Evolutionary conservation across 306 rosid species (phyloP).

Genomic region (Rosa chinensis): DNA sequence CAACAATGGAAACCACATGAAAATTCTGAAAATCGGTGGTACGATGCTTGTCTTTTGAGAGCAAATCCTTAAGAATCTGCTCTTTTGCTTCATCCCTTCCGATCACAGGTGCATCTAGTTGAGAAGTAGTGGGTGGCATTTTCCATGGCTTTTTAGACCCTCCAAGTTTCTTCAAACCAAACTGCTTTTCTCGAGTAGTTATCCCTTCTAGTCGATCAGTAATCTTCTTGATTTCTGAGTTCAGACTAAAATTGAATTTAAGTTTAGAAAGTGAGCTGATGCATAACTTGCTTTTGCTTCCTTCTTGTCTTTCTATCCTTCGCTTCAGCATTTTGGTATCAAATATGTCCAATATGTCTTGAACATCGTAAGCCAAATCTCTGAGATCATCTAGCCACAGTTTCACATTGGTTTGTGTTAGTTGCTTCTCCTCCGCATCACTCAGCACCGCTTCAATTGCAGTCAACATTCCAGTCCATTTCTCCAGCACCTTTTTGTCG

Average conservation of each 20-base stretch:
- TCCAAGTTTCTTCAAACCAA: background rate
- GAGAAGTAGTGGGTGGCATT: no score
- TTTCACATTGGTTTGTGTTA: no score
- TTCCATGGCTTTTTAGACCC: no score
- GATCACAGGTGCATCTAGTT: no score
- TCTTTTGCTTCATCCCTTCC: background rate
- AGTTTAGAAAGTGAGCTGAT: background rate
- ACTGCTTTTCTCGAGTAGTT: background rate
- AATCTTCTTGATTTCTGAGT: background rate
- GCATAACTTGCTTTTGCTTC: background rate
- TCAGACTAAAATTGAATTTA: background rate
- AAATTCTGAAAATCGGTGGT: background rate
- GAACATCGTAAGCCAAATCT: no score
- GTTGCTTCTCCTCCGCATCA: no score
- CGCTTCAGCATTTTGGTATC: constrained; percentile 1
- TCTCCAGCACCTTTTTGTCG: no score
- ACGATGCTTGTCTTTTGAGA: background rate
- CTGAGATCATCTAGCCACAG: no score
- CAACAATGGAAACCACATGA: background rate
- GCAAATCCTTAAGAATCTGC: background rate
- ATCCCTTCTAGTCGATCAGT: background rate
- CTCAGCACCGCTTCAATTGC: no score
- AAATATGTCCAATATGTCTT: constrained; percentile 23
- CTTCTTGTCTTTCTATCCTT: background rate
- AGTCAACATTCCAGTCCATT: no score